Conservation (phyloP, 768 basidiomycete species). For the Sarcomyxa edulis region DNA sequence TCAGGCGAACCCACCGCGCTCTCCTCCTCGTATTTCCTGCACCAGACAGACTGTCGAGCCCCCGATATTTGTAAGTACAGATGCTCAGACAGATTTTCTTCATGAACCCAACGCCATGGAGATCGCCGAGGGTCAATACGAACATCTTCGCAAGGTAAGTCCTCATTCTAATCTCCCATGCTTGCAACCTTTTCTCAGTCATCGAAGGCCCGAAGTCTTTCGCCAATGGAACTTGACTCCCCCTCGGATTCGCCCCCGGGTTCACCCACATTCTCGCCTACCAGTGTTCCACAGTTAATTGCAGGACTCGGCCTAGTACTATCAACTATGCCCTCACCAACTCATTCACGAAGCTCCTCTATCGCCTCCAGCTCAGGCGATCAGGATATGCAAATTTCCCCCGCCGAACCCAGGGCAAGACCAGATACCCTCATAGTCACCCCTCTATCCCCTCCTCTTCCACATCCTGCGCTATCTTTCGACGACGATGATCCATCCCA, state of each 20-base stretch:
- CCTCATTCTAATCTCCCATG: background rate
- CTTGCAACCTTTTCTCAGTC: constrained; percentile 7
- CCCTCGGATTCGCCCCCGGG: constrained; percentile 27
- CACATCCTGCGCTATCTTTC: too few species aligned
- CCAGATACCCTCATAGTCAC: background rate
- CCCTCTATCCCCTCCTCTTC: too few species aligned
- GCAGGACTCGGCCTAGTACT: background rate
- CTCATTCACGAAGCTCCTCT: constrained; percentile 15
- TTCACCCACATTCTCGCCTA: constrained; percentile 1
- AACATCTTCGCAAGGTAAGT: constrained; percentile 4
- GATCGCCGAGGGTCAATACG: too few species aligned
- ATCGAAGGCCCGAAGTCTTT: constrained; percentile 38
- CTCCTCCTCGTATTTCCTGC: constrained; percentile 6
- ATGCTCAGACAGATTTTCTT: constrained; percentile 16
- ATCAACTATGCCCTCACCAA: constrained; percentile 5
- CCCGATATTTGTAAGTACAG: constrained; percentile 11
- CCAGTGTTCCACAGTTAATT: background rate
- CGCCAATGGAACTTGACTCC: constrained; percentile 61
- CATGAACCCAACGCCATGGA: background rate
- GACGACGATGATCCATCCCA: too few species aligned
- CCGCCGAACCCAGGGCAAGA: constrained; percentile 10
- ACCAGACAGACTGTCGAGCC: constrained; percentile 13
- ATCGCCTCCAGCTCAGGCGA: constrained; percentile 19
- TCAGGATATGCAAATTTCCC: constrained; percentile 22
- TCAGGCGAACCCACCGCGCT: constrained; percentile 13